Evolutionary conservation across 2,329 filamentous ascomycete genomes (phyloP), one percentile per base, ranked within the genome.

Genomic region (Massarina eburnea): DNA sequence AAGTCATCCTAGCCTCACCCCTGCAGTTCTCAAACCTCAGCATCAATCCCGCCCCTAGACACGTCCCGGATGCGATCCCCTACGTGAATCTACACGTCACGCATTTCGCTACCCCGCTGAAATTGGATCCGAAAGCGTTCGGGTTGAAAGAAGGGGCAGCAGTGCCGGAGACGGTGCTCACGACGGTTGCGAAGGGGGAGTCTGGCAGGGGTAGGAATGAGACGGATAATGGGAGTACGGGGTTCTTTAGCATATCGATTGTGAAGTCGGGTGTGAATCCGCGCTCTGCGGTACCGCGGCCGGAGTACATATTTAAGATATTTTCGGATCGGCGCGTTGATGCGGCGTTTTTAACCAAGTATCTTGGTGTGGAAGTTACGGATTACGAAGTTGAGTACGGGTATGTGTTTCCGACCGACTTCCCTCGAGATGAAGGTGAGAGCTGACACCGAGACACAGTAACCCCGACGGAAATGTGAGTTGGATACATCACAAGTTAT

Each of bases 71-170:
- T 54, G 69, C 80, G 36, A 85, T 96, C n/a, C 88, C 89, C 0
- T 99, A 96, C 66, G 88, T 90, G 2, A 80, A 81, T 38, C 79
- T 97, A 0, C 86, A 97, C 62, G 92, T 96, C 41, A 97, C 92
- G 0, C 81, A 97, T 1, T 92, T 99, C 61, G 79, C 91, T 0
- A 89, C 90, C 0, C 84, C 89, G 0, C 81, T 84, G 57, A 78
- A 73, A n/a, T 79, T 95, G n/a, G 84, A 81, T 17, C 80, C 87
- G 0, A 68, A 68, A 2, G 91, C 84, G 64, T 97, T 97, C 75
- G 81, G 82, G 45, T 76, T 95, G 1, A 62, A 76, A 2, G 66
- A 78, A 0, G 77, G 72, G n/a, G 71, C 75, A 22, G 67, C 74
- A 14, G 81, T 87, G 0, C 94, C 94, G 0, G 83, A 82, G 48